Percentiles rank a stretch among this genome's conserved stretches.
phyloP scores from a whole-genome alignment of 176 grass and related monocot species.

The Rhynchospora breviuscula region DNA sequence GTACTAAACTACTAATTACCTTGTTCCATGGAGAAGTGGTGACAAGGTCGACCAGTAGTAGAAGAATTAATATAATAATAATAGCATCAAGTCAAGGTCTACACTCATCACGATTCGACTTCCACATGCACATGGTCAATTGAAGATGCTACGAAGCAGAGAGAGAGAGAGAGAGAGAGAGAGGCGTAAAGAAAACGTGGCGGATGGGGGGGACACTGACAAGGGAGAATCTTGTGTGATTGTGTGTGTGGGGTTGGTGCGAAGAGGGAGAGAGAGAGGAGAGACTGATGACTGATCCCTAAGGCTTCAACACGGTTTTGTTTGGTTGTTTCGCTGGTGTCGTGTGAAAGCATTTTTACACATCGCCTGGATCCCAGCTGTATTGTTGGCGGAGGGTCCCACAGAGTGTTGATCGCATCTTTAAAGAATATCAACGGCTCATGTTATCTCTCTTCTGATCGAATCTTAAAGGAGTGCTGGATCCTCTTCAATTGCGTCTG shows the following conservation, averaged over 20 bases:
- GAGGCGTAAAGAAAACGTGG: slow-evolving; percentile 4
- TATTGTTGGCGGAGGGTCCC: too few relatives aligned
- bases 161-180: background rate
- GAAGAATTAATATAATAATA: background rate
- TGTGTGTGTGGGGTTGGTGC: too few relatives aligned
- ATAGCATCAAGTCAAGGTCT: background rate
- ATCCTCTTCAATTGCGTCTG: background rate
- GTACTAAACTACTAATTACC: background rate
- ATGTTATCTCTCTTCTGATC: background rate
- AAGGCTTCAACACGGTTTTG: too few relatives aligned
- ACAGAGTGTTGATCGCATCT: too few relatives aligned
- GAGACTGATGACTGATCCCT: too few relatives aligned
- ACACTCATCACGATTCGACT: background rate
- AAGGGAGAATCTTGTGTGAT: background rate
- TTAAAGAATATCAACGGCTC: too few relatives aligned
- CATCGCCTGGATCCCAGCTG: too few relatives aligned
- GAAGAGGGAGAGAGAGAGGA: too few relatives aligned
- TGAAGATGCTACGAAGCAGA: background rate
- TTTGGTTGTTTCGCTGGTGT: too few relatives aligned
- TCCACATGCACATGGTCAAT: background rate
- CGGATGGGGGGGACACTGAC: background rate
- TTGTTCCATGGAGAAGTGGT: slow-evolving; percentile 16
- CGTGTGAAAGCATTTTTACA: too few relatives aligned
- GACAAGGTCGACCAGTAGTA: background rate
- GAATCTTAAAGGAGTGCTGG: too few relatives aligned